phyloP scores from a whole-genome alignment of 176 grass and related monocot genomes.

The Eragrostis curvula region DNA sequence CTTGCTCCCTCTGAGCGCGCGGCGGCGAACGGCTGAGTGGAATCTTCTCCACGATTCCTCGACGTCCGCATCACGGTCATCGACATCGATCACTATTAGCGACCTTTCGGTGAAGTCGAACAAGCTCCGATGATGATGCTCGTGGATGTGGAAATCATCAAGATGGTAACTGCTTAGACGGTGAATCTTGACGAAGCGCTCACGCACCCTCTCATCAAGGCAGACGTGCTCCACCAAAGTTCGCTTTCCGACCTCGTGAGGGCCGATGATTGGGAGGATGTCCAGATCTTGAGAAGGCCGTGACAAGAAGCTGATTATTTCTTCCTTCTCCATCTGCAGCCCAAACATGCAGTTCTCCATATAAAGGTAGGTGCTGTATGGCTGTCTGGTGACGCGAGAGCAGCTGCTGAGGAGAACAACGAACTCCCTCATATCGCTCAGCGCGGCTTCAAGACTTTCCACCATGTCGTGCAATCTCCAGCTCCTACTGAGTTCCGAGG shows the following conservation, averaged over 20 bases:
- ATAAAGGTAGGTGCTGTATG: constrained; percentile 24
- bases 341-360: constrained; percentile 32
- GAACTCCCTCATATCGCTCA: constrained; percentile 17
- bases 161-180: neutral
- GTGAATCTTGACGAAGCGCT: neutral
- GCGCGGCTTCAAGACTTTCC: neutral
- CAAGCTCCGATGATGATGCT: neutral
- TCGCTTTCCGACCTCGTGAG: constrained; percentile 4
- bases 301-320: neutral
- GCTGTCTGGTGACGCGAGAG: neutral
- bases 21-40: neutral
- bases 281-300: neutral
- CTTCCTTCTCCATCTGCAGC: constrained; percentile 20
- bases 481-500: too few relatives aligned
- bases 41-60: neutral
- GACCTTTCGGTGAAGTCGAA: neutral
- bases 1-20: neutral
- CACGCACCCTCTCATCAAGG: neutral
- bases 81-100: neutral
- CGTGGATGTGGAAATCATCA: neutral
- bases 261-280: neutral
- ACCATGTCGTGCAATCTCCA: neutral
- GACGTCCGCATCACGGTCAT: neutral
- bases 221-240: constrained; percentile 27
- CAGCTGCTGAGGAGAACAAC: neutral